Base-by-base conservation (phyloP, 1,284 basidiomycete species). In the Calocybe gambosa region DNA sequence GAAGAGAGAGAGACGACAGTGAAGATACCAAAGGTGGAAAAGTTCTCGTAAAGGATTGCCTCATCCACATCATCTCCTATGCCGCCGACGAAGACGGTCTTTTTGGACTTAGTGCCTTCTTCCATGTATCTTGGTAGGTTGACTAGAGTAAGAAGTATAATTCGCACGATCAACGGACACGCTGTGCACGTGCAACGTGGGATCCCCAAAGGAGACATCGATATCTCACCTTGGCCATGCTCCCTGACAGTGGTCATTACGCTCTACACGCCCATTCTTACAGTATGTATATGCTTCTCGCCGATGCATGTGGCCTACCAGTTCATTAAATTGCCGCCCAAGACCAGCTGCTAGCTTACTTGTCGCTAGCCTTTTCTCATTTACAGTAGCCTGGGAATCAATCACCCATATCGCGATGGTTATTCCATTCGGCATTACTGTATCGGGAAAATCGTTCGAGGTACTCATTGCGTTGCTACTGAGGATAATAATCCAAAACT, bases 1-100 rank as follows among this genome's bases (percentile, higher is more conserved):
- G 33, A 45, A 37, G 16, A 5, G 43, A 16, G 19, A 39, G 29
- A 29, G 9, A 13, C 13, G 9, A 25, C 46, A 31, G 40, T 33
- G 36, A 42, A 60, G 77, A 43, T 55, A 89, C 88, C 88, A 63
- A 90, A 90, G n/a, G 80, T 75, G 15, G 82, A 77, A 63, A 90
- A 90, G 37, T 67, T 66, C 57, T 89, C 79, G 58, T 86, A 75
- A 39, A 90, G 69, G 44, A 71, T 64, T 6, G 65, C 60, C 61
- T 90, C 84, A 62, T 90, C 81, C 37, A 85, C 77, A 55, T 89
- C 83, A 51, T 90, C 86, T 39, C 71, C 77, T 33, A 90, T 71
- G 1, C 84, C 85, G 39, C 86, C 87, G 51, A 90, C 71, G 60
- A 88, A 90, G 45, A 90, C 63, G 21, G 88, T 88, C 65, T 85